Evolutionary conservation across 2,329 filamentous ascomycete genomes (phyloP).

Genomic region (Periconia digitata): DNA sequence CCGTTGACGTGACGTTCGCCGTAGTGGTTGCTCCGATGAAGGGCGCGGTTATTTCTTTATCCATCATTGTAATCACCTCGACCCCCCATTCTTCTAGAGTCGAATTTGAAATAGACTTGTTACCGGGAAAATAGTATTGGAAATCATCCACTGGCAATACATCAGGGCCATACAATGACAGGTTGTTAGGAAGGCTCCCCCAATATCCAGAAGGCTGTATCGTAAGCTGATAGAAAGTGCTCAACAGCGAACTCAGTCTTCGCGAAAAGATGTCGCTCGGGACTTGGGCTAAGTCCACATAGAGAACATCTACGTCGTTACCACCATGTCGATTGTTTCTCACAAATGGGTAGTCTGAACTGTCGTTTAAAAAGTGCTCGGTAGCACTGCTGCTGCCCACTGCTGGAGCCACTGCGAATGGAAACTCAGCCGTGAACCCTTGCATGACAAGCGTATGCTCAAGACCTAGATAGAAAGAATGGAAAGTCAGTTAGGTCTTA

Average conservation of each 20-base stretch:
- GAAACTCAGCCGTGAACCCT: constrained; percentile 13
- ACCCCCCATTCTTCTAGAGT: constrained; percentile 17
- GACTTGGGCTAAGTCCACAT: constrained; percentile 16
- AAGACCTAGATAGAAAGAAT: too few relatives aligned
- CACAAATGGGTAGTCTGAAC: constrained; percentile 20
- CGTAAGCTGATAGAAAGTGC: constrained; percentile 37
- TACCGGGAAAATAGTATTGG: constrained; percentile 22
- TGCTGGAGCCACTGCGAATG: constrained; percentile 9
- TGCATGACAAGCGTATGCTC: constrained; percentile 16
- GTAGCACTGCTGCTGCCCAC: constrained; percentile 25
- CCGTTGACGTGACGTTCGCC: constrained; percentile 6
- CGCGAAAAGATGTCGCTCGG: constrained; percentile 18
- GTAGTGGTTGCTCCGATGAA: constrained; percentile 34
- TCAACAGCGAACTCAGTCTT: constrained; percentile 25
- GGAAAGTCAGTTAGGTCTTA: too few relatives aligned
- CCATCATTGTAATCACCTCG: constrained; percentile 6
- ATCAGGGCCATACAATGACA: constrained; percentile 29
- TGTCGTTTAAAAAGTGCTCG: constrained; percentile 24
- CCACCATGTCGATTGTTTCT: not conserved
- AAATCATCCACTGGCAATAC: constrained; percentile 23
- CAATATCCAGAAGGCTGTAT: constrained; percentile 25
- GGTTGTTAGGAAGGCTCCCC: constrained; percentile 20
- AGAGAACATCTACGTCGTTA: constrained; percentile 1
- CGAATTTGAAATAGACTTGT: constrained; percentile 16
- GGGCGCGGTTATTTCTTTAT: constrained; percentile 5